phyloP scores from a whole-genome alignment of 495 filamentous ascomycete species.

The Elaphomyces granulatus region DNA sequence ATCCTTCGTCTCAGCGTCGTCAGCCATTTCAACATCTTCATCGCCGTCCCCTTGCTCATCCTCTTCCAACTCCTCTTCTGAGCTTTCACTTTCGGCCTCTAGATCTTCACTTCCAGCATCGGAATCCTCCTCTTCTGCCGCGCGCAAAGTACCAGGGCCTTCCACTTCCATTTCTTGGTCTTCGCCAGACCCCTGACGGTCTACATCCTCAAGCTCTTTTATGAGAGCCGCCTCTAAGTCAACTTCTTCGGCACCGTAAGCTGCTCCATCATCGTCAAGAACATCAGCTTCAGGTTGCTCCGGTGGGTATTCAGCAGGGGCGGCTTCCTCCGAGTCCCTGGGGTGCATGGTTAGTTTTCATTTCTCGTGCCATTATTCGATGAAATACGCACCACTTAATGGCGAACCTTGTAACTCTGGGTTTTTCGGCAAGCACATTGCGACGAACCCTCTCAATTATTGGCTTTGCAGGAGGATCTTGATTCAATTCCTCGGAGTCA shows the following conservation, averaged over 20 bases:
- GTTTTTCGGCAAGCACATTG: slow-evolving; percentile 93
- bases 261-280: slow-evolving; percentile 64
- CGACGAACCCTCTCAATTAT: slow-evolving; percentile 80
- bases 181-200: slow-evolving; percentile 32
- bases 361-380: not conserved
- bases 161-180: slow-evolving; percentile 77
- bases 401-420: slow-evolving; percentile 90
- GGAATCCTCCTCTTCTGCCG: slow-evolving; percentile 59
- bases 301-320: slow-evolving; percentile 88
- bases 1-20: slow-evolving; percentile 37
- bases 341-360: slow-evolving; percentile 2
- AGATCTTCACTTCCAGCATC: slow-evolving; percentile 91
- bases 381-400: slow-evolving; percentile 74
- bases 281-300: slow-evolving; percentile 93
- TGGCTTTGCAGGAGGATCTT: slow-evolving; percentile 80
- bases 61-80: slow-evolving; percentile 72
- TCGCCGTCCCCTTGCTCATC: slow-evolving; percentile 55
- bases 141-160: slow-evolving; percentile 40
- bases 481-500: slow-evolving; percentile 72
- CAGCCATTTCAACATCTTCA: slow-evolving; percentile 75
- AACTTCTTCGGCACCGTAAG: slow-evolving; percentile 71
- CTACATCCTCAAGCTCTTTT: slow-evolving; percentile 44
- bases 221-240: slow-evolving; percentile 38
- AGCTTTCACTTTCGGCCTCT: slow-evolving; percentile 82
- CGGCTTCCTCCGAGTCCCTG: slow-evolving; percentile 93